Conservation (phyloP, 208 protist genomes). For the Trypanosoma brucei region DNA sequence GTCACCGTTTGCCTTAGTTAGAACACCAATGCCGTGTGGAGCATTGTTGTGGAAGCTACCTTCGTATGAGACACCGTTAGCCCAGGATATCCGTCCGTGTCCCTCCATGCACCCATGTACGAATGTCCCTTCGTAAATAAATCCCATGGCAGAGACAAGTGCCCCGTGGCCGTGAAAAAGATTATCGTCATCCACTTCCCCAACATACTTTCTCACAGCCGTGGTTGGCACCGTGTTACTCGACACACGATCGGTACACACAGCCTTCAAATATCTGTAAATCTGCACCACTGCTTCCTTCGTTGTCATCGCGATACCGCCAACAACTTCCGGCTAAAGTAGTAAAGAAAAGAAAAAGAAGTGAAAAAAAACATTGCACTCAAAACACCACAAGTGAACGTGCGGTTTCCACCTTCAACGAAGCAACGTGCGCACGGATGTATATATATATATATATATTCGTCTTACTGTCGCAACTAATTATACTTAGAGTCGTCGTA, state of each 20-base stretch:
- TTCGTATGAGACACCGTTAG: conserved; percentile 36
- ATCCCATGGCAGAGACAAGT: conserved; percentile 56
- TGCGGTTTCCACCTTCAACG: not conserved
- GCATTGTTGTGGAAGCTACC: conserved; percentile 45
- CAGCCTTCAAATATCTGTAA: conserved; percentile 20
- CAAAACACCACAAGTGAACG: conserved; percentile 1
- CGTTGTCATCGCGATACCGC: not conserved
- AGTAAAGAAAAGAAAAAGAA: conserved; percentile 1
- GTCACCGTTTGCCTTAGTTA: conserved; percentile 68
- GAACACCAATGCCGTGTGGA: conserved; percentile 26
- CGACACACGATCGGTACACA: not conserved
- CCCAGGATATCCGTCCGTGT: conserved; percentile 46
- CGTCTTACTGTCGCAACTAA: too few species aligned
- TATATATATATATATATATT: too few species aligned
- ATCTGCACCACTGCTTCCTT: conserved; percentile 1
- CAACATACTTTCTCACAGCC: conserved; percentile 19
- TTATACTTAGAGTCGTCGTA: too few species aligned
- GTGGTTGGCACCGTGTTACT: conserved; percentile 7
- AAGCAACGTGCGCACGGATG: too few species aligned
- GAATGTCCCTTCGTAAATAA: conserved; percentile 48
- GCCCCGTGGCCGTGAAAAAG: conserved; percentile 37
- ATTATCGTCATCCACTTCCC: conserved; percentile 19
- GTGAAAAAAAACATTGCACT: not conserved
- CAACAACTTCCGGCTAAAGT: not conserved
- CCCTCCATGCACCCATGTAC: conserved; percentile 47